Conservation (phyloP, 2,329 filamentous ascomycete genomes). For the Plenodomus biglobosus region DNA sequence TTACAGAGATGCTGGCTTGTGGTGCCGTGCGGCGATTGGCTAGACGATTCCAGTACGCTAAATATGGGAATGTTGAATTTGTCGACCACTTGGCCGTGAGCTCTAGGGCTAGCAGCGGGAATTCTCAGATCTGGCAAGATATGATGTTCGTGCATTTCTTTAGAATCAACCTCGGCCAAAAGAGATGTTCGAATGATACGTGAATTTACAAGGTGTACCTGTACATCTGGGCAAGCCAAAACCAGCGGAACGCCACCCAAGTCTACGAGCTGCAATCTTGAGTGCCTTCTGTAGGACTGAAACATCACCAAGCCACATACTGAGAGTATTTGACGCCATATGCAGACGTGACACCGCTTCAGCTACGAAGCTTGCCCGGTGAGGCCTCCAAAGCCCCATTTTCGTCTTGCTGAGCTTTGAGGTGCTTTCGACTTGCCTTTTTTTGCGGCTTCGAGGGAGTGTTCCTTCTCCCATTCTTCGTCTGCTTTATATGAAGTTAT, state of each 20-base stretch:
- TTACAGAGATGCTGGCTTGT: slow-evolving; percentile 14
- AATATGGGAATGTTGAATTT: neutral
- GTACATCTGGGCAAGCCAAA: no score
- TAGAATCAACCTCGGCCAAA: neutral
- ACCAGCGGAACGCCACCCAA: no score
- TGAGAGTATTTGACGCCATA: neutral
- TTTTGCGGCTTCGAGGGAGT: slow-evolving; percentile 58
- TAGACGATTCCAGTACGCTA: neutral
- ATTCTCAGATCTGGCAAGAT: neutral
- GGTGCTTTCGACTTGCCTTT: slow-evolving; percentile 47
- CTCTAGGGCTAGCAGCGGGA: neutral
- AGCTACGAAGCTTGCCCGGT: slow-evolving; percentile 40
- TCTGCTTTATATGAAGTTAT: slow-evolving; percentile 68
- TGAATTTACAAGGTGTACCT: no score
- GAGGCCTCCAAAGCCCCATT: slow-evolving; percentile 43
- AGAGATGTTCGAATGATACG: no score
- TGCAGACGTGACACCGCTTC: neutral
- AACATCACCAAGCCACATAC: no score
- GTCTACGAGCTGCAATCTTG: no score
- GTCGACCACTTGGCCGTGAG: neutral
- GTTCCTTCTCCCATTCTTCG: slow-evolving; percentile 71
- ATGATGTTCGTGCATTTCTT: neutral
- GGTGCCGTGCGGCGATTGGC: slow-evolving; percentile 15
- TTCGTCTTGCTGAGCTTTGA: slow-evolving; percentile 29
- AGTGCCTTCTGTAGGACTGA: no score